phyloP scores from a whole-genome alignment of 2,329 filamentous ascomycete genomes.

The Fusarium secorum region DNA sequence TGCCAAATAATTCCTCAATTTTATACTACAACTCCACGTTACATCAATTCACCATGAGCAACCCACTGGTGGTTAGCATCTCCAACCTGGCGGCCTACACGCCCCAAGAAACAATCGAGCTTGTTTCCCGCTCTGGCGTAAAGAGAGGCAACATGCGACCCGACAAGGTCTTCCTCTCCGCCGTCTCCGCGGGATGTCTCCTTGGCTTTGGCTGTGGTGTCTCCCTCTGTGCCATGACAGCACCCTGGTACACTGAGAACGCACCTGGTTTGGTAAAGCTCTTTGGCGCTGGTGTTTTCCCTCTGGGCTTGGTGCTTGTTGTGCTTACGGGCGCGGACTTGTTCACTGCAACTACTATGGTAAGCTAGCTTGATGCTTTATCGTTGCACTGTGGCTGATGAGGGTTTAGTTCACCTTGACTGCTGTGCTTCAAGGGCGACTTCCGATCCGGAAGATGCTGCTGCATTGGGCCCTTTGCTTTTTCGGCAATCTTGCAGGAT shows the following conservation, averaged over 20 bases:
- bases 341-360: slow-evolving; percentile 37
- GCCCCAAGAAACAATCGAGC: slow-evolving; percentile 34
- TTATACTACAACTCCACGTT: background rate
- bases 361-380: background rate
- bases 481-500: slow-evolving; percentile 58
- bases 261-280: slow-evolving; percentile 36
- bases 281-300: slow-evolving; percentile 35
- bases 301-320: slow-evolving; percentile 32
- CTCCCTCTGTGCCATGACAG: slow-evolving; percentile 30
- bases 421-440: slow-evolving; percentile 31
- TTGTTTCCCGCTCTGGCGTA: slow-evolving; percentile 33
- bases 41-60: slow-evolving; percentile 18
- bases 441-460: slow-evolving; percentile 37
- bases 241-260: slow-evolving; percentile 38
- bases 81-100: slow-evolving; percentile 32
- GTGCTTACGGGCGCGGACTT: slow-evolving; percentile 34
- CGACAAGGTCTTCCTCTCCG: slow-evolving; percentile 37
- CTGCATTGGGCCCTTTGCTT: slow-evolving; percentile 56
- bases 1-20: background rate
- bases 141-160: slow-evolving; percentile 27
- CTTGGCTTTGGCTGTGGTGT: slow-evolving; percentile 37
- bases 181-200: slow-evolving; percentile 31
- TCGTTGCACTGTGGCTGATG: background rate
- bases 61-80: slow-evolving; percentile 24
- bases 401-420: slow-evolving; percentile 31